These are phyloP conservation scores for Candida dajiaensis DNA, from an alignment of 805 yeast species.

Conservation along the genomic window DNA sequence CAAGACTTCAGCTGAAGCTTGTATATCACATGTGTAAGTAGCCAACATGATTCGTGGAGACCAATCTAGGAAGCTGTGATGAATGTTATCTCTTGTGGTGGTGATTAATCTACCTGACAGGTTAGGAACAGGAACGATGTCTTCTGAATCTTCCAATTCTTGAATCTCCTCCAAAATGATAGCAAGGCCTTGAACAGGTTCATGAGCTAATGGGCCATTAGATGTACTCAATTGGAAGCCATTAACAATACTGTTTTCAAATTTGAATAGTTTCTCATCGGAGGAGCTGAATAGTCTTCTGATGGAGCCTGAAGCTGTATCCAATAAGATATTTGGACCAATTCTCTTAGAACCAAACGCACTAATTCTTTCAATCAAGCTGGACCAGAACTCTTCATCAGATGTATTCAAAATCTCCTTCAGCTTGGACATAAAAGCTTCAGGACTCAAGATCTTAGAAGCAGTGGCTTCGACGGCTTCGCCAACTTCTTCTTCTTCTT, in stretches of 20 bases:
- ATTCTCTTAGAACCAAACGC: slow-evolving; percentile 72
- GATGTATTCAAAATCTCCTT: slow-evolving; percentile 25
- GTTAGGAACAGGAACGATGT: slow-evolving; percentile 33
- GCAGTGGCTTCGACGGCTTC: slow-evolving; percentile 17
- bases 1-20: slow-evolving; percentile 87
- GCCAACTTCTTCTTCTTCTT: slow-evolving; percentile 10
- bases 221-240: slow-evolving; percentile 81
- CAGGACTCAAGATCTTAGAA: slow-evolving; percentile 20
- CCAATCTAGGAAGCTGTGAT: slow-evolving; percentile 66
- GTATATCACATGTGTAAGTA: slow-evolving; percentile 90
- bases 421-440: slow-evolving; percentile 29
- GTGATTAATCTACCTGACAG: slow-evolving; percentile 70
- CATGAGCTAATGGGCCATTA: slow-evolving; percentile 87
- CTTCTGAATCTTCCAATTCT: slow-evolving; percentile 23
- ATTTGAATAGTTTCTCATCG: slow-evolving; percentile 26
- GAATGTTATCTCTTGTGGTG: slow-evolving; percentile 66
- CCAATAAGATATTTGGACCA: slow-evolving; percentile 73
- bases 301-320: slow-evolving; percentile 33
- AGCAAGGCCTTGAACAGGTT: slow-evolving; percentile 79
- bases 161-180: slow-evolving; percentile 38
- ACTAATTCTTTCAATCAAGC: slow-evolving; percentile 37
- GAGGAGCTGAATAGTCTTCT: slow-evolving; percentile 27
- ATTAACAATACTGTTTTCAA: slow-evolving; percentile 60
- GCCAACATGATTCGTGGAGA: slow-evolving; percentile 91
- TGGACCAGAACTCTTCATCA: slow-evolving; percentile 24